Conservation (phyloP, 73 alveolate species). For the Diophrys appendiculata region DNA sequence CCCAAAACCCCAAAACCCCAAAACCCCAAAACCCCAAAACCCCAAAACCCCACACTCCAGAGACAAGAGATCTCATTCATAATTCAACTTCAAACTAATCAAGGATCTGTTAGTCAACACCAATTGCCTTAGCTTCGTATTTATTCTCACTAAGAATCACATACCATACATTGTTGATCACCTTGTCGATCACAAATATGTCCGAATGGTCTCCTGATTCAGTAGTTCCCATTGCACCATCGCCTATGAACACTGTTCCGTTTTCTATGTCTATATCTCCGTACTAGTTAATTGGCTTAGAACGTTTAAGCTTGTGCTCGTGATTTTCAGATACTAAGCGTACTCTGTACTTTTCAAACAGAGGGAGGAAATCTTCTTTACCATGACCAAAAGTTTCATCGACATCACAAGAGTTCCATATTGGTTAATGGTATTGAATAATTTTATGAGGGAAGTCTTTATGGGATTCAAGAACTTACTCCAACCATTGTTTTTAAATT, state of each 20-base stretch:
- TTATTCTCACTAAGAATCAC: background rate
- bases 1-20: no score
- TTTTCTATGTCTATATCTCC: background rate
- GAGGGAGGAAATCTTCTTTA: slow-evolving; percentile 15
- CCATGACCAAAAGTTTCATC: background rate
- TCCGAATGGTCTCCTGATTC: background rate
- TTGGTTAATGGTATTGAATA: slow-evolving; percentile 26
- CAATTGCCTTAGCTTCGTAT: background rate
- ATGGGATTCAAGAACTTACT: background rate
- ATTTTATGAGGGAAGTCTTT: slow-evolving; percentile 11
- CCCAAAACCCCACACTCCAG: no score
- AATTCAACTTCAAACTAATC: no score
- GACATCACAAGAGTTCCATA: slow-evolving; percentile 12
- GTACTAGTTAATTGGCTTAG: slow-evolving; percentile 12
- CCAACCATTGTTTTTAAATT: slow-evolving; percentile 24
- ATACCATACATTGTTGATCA: background rate
- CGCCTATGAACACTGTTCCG: slow-evolving; percentile 27
- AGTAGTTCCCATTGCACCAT: slow-evolving; percentile 32
- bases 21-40: no score
- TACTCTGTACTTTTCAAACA: slow-evolving; percentile 26
- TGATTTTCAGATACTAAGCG: slow-evolving; percentile 25
- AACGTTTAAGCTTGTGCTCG: slow-evolving; percentile 16
- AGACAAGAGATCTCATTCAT: no score
- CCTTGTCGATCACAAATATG: background rate
- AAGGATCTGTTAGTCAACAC: background rate